A percentile compares a stretch with the other conserved stretches of the same genome.
These are phyloP conservation scores for Tanacetum coccineum DNA, from an alignment of 129 eudicot genomes.

Conservation along the genomic window DNA sequence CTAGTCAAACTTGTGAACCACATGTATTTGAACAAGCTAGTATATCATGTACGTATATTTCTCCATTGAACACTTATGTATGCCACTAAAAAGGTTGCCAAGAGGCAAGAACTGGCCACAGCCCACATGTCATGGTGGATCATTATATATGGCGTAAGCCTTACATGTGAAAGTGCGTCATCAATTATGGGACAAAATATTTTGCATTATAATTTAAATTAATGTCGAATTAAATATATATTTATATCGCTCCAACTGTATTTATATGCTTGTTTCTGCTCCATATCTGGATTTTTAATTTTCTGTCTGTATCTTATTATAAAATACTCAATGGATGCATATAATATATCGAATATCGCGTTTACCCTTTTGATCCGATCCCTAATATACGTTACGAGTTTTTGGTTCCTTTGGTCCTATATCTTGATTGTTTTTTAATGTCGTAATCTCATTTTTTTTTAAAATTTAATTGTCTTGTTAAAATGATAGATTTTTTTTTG, in stretches of 20 bases:
- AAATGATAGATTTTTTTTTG: no score
- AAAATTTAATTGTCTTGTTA: no score
- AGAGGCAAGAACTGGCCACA: no score
- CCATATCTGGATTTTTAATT: no score
- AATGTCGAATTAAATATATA: not conserved
- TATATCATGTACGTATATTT: not conserved
- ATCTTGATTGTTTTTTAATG: no score
- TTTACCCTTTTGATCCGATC: no score
- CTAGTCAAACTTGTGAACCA: no score
- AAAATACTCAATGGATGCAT: not conserved
- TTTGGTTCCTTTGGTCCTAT: no score
- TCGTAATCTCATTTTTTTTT: no score
- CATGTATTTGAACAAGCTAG: not conserved
- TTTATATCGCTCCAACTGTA: not conserved
- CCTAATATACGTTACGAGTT: no score
- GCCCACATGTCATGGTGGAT: slow-evolving; percentile 16
- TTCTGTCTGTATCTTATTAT: no score
- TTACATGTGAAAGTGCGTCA: slow-evolving; percentile 29
- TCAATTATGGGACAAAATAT: not conserved
- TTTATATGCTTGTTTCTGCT: not conserved
- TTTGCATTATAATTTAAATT: not conserved
- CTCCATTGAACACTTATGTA: not conserved
- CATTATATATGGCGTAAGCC: slow-evolving; percentile 20
- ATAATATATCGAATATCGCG: not conserved
- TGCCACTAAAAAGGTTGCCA: slow-evolving; percentile 1